phyloP scores from a whole-genome alignment of 2,329 filamentous ascomycete species.

The Trichoderma sp. region DNA sequence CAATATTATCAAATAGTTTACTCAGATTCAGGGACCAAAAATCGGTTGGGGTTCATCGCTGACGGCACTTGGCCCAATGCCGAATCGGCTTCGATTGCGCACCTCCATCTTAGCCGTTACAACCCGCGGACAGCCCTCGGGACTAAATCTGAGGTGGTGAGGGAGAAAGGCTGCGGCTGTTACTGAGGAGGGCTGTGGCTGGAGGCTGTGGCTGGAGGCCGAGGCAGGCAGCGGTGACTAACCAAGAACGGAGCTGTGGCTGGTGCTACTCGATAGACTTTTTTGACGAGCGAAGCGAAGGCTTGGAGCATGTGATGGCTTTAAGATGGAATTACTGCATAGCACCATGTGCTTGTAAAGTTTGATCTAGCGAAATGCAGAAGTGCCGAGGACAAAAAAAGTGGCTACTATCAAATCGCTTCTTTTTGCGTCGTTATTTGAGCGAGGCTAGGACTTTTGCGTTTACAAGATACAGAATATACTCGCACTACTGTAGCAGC shows the following conservation, averaged over 20 bases:
- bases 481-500: not conserved
- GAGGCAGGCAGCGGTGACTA: not conserved
- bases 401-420: not conserved
- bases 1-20: constrained; percentile 1
- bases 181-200: constrained; percentile 1
- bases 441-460: not conserved
- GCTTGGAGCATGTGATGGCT: not conserved
- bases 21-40: constrained; percentile 9
- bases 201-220: not conserved
- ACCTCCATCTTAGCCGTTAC: constrained; percentile 17
- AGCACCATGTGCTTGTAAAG: not conserved
- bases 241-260: not conserved
- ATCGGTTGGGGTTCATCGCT: constrained; percentile 14
- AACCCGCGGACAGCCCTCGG: constrained; percentile 20
- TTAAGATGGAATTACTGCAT: not conserved
- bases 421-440: not conserved
- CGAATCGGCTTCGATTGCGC: constrained; percentile 22
- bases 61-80: constrained; percentile 7
- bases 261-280: not conserved
- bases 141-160: not conserved
- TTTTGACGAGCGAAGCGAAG: not conserved
- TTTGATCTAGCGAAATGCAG: not conserved
- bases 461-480: not conserved
- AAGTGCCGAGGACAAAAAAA: not conserved
- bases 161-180: not conserved